phyloP scores from a whole-genome alignment of 495 filamentous ascomycete species.

The Cairneyella variabilis region DNA sequence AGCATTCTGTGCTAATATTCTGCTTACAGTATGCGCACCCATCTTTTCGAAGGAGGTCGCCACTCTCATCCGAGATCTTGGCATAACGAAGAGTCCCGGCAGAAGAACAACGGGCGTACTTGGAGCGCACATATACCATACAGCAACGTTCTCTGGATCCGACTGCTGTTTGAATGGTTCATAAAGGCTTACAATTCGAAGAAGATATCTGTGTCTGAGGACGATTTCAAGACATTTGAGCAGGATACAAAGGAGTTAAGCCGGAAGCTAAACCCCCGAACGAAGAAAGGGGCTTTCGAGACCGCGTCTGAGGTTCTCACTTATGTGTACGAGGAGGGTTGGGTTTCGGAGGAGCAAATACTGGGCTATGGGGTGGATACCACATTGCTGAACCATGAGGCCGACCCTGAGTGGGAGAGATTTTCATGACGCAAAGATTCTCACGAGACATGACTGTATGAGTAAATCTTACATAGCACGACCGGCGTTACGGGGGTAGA shows the following conservation, averaged over 20 bases:
- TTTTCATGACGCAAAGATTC: too few species aligned
- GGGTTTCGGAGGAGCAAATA: slow-evolving; percentile 15
- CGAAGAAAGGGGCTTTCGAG: slow-evolving; percentile 20
- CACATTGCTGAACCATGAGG: neutral
- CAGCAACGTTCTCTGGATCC: slow-evolving; percentile 53
- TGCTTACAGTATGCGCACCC: slow-evolving; percentile 51
- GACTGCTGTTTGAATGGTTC: slow-evolving; percentile 34
- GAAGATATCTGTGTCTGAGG: neutral
- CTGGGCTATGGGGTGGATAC: neutral
- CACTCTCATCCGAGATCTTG: slow-evolving; percentile 27
- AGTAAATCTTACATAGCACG: too few species aligned
- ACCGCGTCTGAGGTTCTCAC: slow-evolving; percentile 11
- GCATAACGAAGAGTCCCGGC: slow-evolving; percentile 27
- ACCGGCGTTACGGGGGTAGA: too few species aligned
- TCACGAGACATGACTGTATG: too few species aligned
- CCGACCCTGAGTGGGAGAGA: neutral
- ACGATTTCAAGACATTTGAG: slow-evolving; percentile 27
- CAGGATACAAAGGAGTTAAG: slow-evolving; percentile 38
- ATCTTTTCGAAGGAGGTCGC: slow-evolving; percentile 35
- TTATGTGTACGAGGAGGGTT: slow-evolving; percentile 9
- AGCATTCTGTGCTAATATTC: too few species aligned
- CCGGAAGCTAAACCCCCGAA: slow-evolving; percentile 36
- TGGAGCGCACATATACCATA: slow-evolving; percentile 35
- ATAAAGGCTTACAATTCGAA: slow-evolving; percentile 3
- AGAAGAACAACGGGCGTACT: slow-evolving; percentile 26